These are phyloP conservation scores for Penstemon eatonii DNA, from an alignment of 257 asterid species.

Conservation along the genomic window DNA sequence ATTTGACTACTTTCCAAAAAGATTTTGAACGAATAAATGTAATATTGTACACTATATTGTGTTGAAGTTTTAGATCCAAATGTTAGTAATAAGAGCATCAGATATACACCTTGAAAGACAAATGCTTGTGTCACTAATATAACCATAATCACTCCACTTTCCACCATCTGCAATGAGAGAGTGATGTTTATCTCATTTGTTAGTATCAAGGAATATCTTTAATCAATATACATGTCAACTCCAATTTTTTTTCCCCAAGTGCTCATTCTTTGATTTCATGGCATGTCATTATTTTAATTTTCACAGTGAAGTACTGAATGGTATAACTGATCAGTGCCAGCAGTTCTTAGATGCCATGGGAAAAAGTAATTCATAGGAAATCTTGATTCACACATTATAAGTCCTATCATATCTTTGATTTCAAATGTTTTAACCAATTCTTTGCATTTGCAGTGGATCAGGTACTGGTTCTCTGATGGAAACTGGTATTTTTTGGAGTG, in stretches of 20 bases:
- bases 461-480: constrained; percentile 90
- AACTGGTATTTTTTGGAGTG: constrained; percentile 89
- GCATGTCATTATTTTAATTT: neutral
- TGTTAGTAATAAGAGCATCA: constrained; percentile 1
- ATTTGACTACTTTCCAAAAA: constrained; percentile 1
- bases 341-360: constrained; percentile 13
- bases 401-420: constrained; percentile 10
- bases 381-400: neutral
- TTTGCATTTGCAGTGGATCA: constrained; percentile 72
- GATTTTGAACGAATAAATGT: neutral
- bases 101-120: neutral
- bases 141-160: neutral
- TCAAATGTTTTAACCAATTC: constrained; percentile 8
- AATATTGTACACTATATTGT: neutral
- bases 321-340: neutral
- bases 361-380: neutral
- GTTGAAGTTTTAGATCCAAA: neutral
- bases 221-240: too few relatives aligned
- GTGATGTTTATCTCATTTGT: neutral
- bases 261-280: too few relatives aligned
- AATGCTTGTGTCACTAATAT: neutral
- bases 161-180: neutral
- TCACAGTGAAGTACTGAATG: constrained; percentile 3
- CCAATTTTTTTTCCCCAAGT: too few relatives aligned
- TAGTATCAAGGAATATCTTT: too few relatives aligned